Conservation (phyloP, 2,329 filamentous ascomycete genomes). For the Cladophialophora bantiana region DNA sequence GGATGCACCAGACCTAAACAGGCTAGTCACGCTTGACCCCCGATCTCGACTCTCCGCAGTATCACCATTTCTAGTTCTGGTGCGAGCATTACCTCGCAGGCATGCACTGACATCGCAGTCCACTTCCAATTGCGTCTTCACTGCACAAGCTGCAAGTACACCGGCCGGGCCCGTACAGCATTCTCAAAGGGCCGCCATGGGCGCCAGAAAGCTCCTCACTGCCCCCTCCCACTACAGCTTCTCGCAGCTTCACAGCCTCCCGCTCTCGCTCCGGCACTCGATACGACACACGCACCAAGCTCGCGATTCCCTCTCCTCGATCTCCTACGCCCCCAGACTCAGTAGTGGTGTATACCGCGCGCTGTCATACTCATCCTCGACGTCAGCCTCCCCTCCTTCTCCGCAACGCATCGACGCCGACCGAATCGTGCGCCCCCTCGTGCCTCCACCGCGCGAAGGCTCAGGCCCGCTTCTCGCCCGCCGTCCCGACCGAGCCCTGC, state of each 20-base stretch:
- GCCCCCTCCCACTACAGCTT: neutral
- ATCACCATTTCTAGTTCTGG: too few species aligned
- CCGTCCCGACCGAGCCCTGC: slow-evolving; percentile 61
- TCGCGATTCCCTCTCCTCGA: neutral
- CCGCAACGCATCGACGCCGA: slow-evolving; percentile 5
- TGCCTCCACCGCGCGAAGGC: slow-evolving; percentile 58
- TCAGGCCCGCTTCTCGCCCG: slow-evolving; percentile 61
- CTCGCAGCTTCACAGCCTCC: slow-evolving; percentile 11
- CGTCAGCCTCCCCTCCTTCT: neutral
- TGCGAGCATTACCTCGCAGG: too few species aligned
- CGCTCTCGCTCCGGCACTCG: slow-evolving; percentile 16
- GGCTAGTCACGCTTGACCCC: too few species aligned
- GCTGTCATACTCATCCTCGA: neutral
- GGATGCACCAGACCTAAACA: too few species aligned
- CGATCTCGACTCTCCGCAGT: too few species aligned
- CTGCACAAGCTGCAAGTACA: too few species aligned
- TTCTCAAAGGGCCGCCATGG: slow-evolving; percentile 1
- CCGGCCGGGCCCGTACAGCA: too few species aligned
- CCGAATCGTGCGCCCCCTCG: slow-evolving; percentile 38
- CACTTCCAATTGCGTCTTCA: too few species aligned
- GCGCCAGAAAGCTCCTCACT: slow-evolving; percentile 14
- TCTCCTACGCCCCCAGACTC: neutral
- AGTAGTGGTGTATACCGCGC: neutral
- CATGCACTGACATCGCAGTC: too few species aligned
- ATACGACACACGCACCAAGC: slow-evolving; percentile 1